phyloP scores from a whole-genome alignment of 2,329 filamentous ascomycete genomes.

The Pyricularia pennisetigena region DNA sequence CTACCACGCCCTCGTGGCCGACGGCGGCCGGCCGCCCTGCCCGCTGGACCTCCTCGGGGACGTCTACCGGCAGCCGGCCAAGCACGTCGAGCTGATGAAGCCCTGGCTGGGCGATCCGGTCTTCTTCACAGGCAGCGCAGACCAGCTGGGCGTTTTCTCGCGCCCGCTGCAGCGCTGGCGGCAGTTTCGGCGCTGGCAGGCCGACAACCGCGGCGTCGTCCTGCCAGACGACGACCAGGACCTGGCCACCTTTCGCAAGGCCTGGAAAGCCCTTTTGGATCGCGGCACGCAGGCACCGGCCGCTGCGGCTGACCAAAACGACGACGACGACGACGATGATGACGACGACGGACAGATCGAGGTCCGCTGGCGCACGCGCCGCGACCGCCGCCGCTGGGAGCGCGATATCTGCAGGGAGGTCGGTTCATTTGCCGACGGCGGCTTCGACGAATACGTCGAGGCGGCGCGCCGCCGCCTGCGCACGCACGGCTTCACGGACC shows the following conservation, averaged over 20 bases:
- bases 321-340: too few species aligned
- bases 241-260: background rate
- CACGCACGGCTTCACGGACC: background rate
- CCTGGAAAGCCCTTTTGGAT: background rate
- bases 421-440: background rate
- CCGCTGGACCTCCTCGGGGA: background rate
- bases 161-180: background rate
- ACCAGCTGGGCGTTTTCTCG: background rate
- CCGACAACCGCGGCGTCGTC: background rate
- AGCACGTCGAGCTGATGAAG: background rate
- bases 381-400: background rate
- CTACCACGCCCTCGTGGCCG: background rate
- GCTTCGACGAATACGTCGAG: background rate
- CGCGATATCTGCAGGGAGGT: background rate
- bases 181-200: background rate
- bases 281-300: too few species aligned
- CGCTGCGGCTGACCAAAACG: too few species aligned
- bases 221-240: background rate
- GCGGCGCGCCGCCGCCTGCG: background rate
- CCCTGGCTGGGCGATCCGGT: background rate
- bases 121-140: background rate
- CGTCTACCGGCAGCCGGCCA: background rate
- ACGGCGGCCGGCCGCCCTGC: background rate
- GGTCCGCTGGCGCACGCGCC: background rate
- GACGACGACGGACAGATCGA: background rate